Evolutionary conservation across 1,284 basidiomycete genomes (phyloP).

Genomic region (Ceraceosorus guamensis): DNA sequence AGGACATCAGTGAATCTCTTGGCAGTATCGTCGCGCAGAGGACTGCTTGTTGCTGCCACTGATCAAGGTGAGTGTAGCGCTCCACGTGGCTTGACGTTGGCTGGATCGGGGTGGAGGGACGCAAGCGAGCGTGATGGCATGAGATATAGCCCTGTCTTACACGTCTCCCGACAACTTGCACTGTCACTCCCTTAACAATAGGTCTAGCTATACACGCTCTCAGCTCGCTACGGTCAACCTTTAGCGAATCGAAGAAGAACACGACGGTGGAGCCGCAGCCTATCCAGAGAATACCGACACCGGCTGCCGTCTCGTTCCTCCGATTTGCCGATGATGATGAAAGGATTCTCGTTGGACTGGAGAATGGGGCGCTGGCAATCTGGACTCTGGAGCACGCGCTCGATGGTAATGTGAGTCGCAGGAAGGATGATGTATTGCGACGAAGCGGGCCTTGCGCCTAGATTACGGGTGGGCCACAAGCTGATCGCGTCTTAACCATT

Average conservation of each 20-base stretch:
- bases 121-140: not conserved
- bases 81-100: not conserved
- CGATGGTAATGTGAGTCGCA: conserved; percentile 10
- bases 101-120: not conserved
- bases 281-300: conserved; percentile 18
- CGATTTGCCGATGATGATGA: conserved; percentile 19
- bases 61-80: conserved; percentile 30
- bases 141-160: not conserved
- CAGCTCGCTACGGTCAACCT: conserved; percentile 26
- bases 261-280: conserved; percentile 15
- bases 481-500: conserved; percentile 45
- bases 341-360: conserved; percentile 21
- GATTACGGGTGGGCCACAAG: conserved; percentile 15
- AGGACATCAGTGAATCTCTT: conserved; percentile 42
- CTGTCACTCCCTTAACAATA: conserved; percentile 40
- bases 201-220: conserved; percentile 44
- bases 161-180: conserved; percentile 12
- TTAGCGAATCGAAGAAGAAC: conserved; percentile 20
- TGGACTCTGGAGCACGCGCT: conserved; percentile 20
- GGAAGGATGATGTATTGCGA: conserved; percentile 17
- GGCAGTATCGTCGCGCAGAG: conserved; percentile 48
- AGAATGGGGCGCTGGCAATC: conserved; percentile 27
- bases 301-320: conserved; percentile 22
- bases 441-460: not conserved
- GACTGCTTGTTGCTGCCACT: conserved; percentile 49